These are phyloP conservation scores for Centella asiatica DNA, from an alignment of 129 eudicot genomes.

Conservation along the genomic window DNA sequence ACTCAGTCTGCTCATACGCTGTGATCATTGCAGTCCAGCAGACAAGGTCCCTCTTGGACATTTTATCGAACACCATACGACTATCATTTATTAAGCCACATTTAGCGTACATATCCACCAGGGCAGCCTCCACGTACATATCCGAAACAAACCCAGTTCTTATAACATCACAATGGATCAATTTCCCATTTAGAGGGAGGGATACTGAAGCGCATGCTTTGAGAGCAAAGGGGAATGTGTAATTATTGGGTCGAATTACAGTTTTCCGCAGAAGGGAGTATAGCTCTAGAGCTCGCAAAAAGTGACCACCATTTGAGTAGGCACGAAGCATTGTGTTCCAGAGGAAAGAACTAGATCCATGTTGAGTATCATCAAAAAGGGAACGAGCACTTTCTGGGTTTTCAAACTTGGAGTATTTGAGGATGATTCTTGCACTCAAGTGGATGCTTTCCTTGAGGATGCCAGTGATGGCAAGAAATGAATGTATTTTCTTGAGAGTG, in stretches of 20 bases:
- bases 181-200: constrained; percentile 22
- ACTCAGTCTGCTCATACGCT: constrained; percentile 33
- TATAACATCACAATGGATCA: constrained; percentile 40
- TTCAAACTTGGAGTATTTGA: constrained; percentile 21
- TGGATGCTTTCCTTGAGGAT: constrained; percentile 30
- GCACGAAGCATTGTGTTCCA: constrained; percentile 50
- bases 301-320: constrained; percentile 24
- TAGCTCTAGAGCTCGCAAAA: constrained; percentile 19
- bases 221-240: constrained; percentile 29
- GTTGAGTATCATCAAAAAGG: constrained; percentile 20
- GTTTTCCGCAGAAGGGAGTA: constrained; percentile 28
- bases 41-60: constrained; percentile 46
- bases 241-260: constrained; percentile 25
- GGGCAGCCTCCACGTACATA: constrained; percentile 48
- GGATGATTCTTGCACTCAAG: constrained; percentile 26
- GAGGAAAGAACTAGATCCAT: constrained; percentile 27
- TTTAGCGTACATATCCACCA: constrained; percentile 45
- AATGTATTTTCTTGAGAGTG: constrained; percentile 24
- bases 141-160: constrained; percentile 33
- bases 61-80: constrained; percentile 45
- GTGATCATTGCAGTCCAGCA: constrained; percentile 62
- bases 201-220: constrained; percentile 24
- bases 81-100: constrained; percentile 33
- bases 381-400: constrained; percentile 19
- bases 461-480: constrained; percentile 32